Evolutionary conservation across 306 rosid genomes (phyloP), one percentile per base, ranked within the genome.

Genomic region (Trifolium fragiferum): DNA sequence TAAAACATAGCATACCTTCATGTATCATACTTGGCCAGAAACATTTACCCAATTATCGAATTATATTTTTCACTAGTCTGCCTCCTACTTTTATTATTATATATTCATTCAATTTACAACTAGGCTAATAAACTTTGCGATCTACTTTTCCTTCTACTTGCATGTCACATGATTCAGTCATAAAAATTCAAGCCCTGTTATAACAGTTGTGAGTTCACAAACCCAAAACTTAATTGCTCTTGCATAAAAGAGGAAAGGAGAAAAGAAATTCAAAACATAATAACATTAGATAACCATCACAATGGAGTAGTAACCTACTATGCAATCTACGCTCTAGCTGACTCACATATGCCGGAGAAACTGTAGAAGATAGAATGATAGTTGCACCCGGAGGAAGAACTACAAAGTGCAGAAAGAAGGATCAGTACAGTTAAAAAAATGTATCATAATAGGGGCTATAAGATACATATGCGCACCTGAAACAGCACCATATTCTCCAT

Each of bases 331-430:
- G 89, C 78, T 93, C 91, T 37, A 93, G 90, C 86, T 90, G 88
- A 84, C 85, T 83, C 82, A 93, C 89, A 64, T 79, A 93, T 84
- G 87, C 97, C 59, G 96, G 98, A 89, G 98, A 93, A 83, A 93
- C 98, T 5, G 98, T 93, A 73, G 98, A 93, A 51, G 94, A 88
- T 62, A 93, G 91, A 65, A 93, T 75, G 27, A 93, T 80, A 50
- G 96, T 76, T 76, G 98, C 94, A 67, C 97, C 98, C 15, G 81
- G 44, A 13, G 96, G 92, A 84, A 93, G 97, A 47, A 81, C 98
- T 93, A 72, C 67, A 62, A 25, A 74, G 77, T 41, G 69, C 57
- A 78, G 51, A 81, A 76, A 74, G 40, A 35, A 70, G 79, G 62
- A 79, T 87, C 64, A 89, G 75, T 67, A 49, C 32, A 38, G 30